These are phyloP conservation scores for Vitis rotundifolia DNA, from an alignment of 164 flowering plant genomes.

Conservation along the genomic window DNA sequence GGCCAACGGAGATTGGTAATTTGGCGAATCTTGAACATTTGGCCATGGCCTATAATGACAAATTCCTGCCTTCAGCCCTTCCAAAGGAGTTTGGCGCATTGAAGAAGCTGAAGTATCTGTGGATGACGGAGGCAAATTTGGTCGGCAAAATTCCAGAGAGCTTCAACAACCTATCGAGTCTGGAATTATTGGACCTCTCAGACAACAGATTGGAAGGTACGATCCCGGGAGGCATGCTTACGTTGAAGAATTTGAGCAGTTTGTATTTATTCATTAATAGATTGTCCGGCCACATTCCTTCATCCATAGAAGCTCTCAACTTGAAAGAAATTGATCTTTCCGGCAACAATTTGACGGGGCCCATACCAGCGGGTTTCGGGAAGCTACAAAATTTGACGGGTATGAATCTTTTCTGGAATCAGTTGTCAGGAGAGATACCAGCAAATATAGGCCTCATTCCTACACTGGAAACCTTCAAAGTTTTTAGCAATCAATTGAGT, in stretches of 20 bases:
- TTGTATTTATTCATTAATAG: conserved; percentile 45
- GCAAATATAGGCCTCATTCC: too few species aligned
- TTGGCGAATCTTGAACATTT: too few species aligned
- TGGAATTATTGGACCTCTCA: conserved; percentile 52
- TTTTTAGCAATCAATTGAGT: too few species aligned
- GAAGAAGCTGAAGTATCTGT: conserved; percentile 45
- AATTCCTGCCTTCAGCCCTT: conserved; percentile 28
- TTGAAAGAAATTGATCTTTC: conserved; percentile 53
- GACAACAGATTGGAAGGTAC: conserved; percentile 42
- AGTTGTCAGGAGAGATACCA: conserved; percentile 48
- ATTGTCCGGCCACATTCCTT: conserved; percentile 66
- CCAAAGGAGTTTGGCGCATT: conserved; percentile 53
- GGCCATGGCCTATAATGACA: too few species aligned
- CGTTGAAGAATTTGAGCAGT: conserved; percentile 42
- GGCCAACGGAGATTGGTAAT: too few species aligned
- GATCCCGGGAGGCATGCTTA: conserved; percentile 58
- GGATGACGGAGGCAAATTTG: conserved; percentile 35
- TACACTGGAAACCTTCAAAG: too few species aligned
- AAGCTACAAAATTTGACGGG: conserved; percentile 33
- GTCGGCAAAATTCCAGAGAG: conserved; percentile 50
- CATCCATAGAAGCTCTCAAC: conserved; percentile 27
- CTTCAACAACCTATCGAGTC: conserved; percentile 27
- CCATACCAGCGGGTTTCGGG: conserved; percentile 60
- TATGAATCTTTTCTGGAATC: conserved; percentile 40
- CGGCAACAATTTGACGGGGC: conserved; percentile 57